Evolutionary conservation across 176 grass and related monocot genomes (phyloP).

Genomic region (Bothriochloa decipiens): DNA sequence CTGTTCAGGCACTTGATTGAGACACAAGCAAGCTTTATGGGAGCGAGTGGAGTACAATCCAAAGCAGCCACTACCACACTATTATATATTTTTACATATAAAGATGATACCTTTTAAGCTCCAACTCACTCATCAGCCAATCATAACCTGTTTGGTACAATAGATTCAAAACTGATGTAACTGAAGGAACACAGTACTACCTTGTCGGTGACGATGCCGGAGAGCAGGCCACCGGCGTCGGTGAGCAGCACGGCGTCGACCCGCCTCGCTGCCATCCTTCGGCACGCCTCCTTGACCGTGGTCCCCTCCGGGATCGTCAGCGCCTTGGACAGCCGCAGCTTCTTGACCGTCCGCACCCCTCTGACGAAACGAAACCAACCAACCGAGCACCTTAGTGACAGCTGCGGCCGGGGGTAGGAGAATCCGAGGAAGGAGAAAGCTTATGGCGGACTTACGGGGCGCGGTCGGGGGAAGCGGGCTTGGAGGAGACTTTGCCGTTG

Average conservation of each 20-base stretch:
- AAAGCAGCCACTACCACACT: slow-evolving; percentile 11
- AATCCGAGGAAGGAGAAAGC: background rate
- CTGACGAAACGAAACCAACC: slow-evolving; percentile 51
- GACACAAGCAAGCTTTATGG: slow-evolving; percentile 39
- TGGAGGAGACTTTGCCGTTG: slow-evolving; percentile 47
- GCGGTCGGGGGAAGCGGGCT: slow-evolving; percentile 48
- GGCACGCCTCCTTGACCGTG: slow-evolving; percentile 87
- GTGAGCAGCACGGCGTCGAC: slow-evolving; percentile 85
- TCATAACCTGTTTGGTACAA: background rate
- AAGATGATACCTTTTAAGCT: background rate
- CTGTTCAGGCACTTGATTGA: slow-evolving; percentile 32
- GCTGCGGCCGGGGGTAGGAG: background rate
- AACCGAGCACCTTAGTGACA: background rate
- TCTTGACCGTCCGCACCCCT: slow-evolving; percentile 90
- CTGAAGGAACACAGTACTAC: slow-evolving; percentile 29
- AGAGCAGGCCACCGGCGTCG: slow-evolving; percentile 80
- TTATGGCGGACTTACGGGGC: slow-evolving; percentile 43
- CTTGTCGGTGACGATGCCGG: slow-evolving; percentile 95
- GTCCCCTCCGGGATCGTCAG: slow-evolving; percentile 85
- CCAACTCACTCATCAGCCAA: background rate
- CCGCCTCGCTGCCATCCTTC: slow-evolving; percentile 66
- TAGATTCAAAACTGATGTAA: background rate
- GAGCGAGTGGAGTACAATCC: slow-evolving; percentile 12
- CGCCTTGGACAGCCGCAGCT: slow-evolving; percentile 84
- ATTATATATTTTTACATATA: background rate